These are phyloP conservation scores for Starmerella etchellsii DNA, from an alignment of 805 yeast species.

Conservation along the genomic window DNA sequence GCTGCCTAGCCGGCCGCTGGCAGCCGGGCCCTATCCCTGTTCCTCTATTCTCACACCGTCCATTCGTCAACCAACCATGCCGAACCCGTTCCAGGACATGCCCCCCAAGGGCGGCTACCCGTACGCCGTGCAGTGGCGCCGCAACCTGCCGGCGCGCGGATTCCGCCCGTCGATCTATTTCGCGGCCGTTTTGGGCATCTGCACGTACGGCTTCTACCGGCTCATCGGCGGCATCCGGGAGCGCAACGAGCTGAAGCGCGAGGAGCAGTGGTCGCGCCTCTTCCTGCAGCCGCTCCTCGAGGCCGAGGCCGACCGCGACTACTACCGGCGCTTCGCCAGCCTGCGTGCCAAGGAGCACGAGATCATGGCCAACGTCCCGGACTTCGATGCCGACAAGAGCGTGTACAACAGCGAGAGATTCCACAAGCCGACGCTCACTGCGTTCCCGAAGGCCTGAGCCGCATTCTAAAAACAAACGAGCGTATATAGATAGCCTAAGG, in stretches of 20 bases:
- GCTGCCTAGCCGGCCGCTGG: no score
- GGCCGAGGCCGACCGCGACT: constrained; percentile 73
- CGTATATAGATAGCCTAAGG: no score
- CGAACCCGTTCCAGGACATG: constrained; percentile 44
- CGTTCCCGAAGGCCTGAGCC: constrained; percentile 23
- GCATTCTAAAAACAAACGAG: no score
- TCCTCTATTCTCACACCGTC: no score
- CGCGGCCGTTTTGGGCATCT: constrained; percentile 47
- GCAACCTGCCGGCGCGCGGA: constrained; percentile 75
- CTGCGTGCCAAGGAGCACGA: constrained; percentile 58
- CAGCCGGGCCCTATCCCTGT: no score
- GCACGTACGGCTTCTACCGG: constrained; percentile 61
- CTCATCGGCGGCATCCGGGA: constrained; percentile 58
- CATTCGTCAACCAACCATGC: no score
- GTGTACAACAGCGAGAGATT: constrained; percentile 37
- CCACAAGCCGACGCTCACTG: constrained; percentile 27
- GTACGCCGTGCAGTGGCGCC: constrained; percentile 78
- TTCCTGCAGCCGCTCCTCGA: constrained; percentile 57
- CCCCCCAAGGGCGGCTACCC: constrained; percentile 75
- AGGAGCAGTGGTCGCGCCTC: constrained; percentile 65
- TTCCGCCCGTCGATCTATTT: constrained; percentile 66
- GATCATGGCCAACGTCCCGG: constrained; percentile 48
- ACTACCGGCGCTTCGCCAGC: constrained; percentile 55
- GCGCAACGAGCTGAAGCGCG: constrained; percentile 57
- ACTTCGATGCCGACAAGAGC: constrained; percentile 43